phyloP scores from a whole-genome alignment of 805 yeast genomes.

The Debaryomyces prosopidis region DNA sequence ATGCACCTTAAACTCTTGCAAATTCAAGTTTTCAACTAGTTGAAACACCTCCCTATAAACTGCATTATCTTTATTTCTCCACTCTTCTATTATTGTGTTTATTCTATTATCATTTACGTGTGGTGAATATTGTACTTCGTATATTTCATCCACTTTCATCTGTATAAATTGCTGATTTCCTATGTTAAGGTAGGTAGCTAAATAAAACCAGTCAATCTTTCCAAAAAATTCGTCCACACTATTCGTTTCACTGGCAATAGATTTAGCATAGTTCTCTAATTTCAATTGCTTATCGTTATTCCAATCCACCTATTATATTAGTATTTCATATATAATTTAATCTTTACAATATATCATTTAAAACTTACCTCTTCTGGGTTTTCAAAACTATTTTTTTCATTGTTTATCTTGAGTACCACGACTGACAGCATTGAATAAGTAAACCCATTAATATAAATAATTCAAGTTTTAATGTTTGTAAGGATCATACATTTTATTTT shows the following conservation, averaged over 20 bases:
- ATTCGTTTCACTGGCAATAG: conserved; percentile 7
- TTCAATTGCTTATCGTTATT: conserved; percentile 12
- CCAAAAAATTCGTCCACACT: conserved; percentile 13
- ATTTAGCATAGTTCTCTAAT: conserved; percentile 12
- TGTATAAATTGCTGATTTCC: conserved; percentile 16
- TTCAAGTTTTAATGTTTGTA: not conserved
- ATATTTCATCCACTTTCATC: conserved; percentile 22
- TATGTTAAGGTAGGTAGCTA: conserved; percentile 11
- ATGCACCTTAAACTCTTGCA: conserved; percentile 6
- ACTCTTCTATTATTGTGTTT: conserved; percentile 4
- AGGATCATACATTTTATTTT: no score
- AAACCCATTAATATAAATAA: not conserved
- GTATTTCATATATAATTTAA: not conserved
- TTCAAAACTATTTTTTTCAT: not conserved
- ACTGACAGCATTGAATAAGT: conserved; percentile 4
- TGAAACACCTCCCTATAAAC: conserved; percentile 10
- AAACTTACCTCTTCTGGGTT: conserved; percentile 1
- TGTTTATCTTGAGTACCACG: conserved; percentile 5
- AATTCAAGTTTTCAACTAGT: conserved; percentile 7
- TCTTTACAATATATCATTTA: not conserved
- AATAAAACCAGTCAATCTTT: conserved; percentile 17
- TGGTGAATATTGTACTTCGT: conserved; percentile 12
- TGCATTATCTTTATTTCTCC: conserved; percentile 6
- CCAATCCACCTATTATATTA: conserved; percentile 15
- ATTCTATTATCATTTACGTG: conserved; percentile 4